phyloP scores from a whole-genome alignment of 768 basidiomycete species.

The Tulasnella sp. region DNA sequence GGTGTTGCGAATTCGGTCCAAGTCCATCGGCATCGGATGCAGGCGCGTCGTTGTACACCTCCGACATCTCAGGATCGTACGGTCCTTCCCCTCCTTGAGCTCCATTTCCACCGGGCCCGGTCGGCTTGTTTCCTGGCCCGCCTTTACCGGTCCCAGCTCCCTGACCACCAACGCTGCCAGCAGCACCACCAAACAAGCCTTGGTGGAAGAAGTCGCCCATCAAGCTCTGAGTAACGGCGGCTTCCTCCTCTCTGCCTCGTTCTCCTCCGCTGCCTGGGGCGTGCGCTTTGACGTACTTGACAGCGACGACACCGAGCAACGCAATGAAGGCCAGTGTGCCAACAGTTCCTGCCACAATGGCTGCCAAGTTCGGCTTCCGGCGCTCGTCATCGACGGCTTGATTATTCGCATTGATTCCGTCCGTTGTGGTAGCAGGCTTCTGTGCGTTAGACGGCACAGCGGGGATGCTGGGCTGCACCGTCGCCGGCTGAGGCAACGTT shows the following conservation, averaged over 20 bases:
- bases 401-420: background rate
- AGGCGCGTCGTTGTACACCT: background rate
- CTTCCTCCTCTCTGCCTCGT: background rate
- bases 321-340: background rate
- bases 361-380: background rate
- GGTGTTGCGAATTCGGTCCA: background rate
- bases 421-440: background rate
- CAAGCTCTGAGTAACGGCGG: background rate
- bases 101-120: background rate
- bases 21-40: background rate
- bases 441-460: background rate
- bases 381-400: background rate
- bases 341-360: background rate
- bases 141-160: background rate
- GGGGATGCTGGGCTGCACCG: background rate
- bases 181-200: background rate
- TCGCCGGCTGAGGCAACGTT: background rate
- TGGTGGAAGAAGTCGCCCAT: constrained; percentile 2
- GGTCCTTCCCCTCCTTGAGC: background rate
- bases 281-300: background rate
- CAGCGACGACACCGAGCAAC: background rate
- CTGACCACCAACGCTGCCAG: background rate
- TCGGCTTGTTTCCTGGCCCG: background rate
- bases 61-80: background rate
- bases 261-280: background rate